Evolutionary conservation across 805 yeast genomes (phyloP).

Genomic region (Schwanniomyces occidentalis): DNA sequence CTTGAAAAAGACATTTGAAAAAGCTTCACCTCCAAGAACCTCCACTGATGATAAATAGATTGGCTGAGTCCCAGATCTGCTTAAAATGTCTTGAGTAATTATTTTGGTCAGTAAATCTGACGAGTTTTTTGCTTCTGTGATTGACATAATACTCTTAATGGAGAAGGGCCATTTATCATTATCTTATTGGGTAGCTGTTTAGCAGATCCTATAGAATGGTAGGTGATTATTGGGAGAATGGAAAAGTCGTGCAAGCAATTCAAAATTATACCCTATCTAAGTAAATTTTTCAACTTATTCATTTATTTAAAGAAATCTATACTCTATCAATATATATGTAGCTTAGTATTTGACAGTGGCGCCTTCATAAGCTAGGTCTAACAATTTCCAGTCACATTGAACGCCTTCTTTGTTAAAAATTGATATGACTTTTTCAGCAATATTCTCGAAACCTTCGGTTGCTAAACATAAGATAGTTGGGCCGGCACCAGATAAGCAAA

Average conservation of each 20-base stretch:
- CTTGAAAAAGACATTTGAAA: constrained; percentile 46
- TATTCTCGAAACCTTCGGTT: constrained; percentile 79
- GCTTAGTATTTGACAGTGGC: constrained; percentile 50
- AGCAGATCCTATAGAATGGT: not conserved
- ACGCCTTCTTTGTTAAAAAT: constrained; percentile 69
- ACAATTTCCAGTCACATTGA: constrained; percentile 76
- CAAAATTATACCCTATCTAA: constrained; percentile 1
- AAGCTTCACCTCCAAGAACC: constrained; percentile 43
- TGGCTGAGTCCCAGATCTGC: constrained; percentile 33
- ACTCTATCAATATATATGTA: constrained; percentile 3
- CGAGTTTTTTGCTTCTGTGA: too few relatives aligned
- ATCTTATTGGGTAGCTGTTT: not conserved
- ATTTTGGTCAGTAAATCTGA: constrained; percentile 22
- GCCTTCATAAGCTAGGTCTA: constrained; percentile 88
- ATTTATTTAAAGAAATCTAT: too few relatives aligned
- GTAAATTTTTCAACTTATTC: too few relatives aligned
- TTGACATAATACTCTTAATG: too few relatives aligned
- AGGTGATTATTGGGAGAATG: not conserved
- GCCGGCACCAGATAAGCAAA: constrained; percentile 96
- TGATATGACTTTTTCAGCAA: constrained; percentile 72
- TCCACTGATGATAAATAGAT: constrained; percentile 37
- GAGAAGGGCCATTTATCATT: too few relatives aligned
- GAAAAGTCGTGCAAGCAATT: constrained; percentile 2
- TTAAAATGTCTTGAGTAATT: constrained; percentile 30
- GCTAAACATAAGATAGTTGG: constrained; percentile 96